These are phyloP conservation scores for Tylopilus rubrobrunneus DNA, from an alignment of 768 basidiomycete species.

Conservation along the genomic window DNA sequence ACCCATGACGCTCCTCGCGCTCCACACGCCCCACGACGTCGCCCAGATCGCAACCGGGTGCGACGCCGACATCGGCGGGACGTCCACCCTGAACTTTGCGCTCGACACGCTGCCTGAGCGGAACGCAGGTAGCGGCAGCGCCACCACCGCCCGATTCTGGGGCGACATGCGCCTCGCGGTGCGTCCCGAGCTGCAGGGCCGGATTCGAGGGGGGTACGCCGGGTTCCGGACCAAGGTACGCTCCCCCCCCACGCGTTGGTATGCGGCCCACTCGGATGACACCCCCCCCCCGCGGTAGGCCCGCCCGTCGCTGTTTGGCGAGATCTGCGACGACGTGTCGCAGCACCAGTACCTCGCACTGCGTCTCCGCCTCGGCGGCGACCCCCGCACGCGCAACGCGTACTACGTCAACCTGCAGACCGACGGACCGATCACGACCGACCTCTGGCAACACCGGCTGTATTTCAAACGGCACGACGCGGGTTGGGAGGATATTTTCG, in stretches of 20 bases:
- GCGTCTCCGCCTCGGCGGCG: slow-evolving; percentile 73
- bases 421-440: slow-evolving; percentile 71
- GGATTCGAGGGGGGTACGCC: slow-evolving; percentile 82
- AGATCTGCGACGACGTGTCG: slow-evolving; percentile 80
- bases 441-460: slow-evolving; percentile 95
- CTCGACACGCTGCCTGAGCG: slow-evolving; percentile 52
- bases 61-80: slow-evolving; percentile 86
- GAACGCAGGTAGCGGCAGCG: slow-evolving; percentile 42
- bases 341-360: slow-evolving; percentile 77
- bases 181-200: slow-evolving; percentile 58
- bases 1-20: slow-evolving; percentile 62
- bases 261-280: no score
- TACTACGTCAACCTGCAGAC: slow-evolving; percentile 95
- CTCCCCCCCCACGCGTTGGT: no score
- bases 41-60: slow-evolving; percentile 72
- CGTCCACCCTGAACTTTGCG: slow-evolving; percentile 73
- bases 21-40: slow-evolving; percentile 58
- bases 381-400: slow-evolving; percentile 71
- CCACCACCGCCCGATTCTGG: slow-evolving; percentile 68
- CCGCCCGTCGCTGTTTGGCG: slow-evolving; percentile 83
- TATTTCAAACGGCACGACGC: slow-evolving; percentile 64
- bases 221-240: slow-evolving; percentile 90
- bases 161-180: slow-evolving; percentile 75
- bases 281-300: no score
- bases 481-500: slow-evolving; percentile 80